Evolutionary conservation across 2,329 filamentous ascomycete species (phyloP).

Genomic region (Xylariomycetidae sp.): DNA sequence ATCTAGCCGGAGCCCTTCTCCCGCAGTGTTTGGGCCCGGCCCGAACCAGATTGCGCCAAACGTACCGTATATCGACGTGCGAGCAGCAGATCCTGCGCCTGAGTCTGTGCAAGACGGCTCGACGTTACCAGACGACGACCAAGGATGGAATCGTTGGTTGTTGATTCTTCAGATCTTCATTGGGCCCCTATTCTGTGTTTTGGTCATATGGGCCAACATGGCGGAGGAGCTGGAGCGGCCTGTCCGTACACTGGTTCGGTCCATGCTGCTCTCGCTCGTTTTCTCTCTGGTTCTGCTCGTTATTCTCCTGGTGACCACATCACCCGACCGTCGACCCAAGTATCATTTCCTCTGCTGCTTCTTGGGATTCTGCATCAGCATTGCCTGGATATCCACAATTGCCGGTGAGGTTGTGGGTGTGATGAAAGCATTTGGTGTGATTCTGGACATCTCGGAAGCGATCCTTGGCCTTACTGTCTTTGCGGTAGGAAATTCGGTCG

Average conservation of each 20-base stretch:
- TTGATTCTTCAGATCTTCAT: slow-evolving; percentile 79
- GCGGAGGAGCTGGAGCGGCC: slow-evolving; percentile 51
- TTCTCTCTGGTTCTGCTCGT: slow-evolving; percentile 61
- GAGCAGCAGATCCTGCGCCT: slow-evolving; percentile 16
- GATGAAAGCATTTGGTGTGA: slow-evolving; percentile 86
- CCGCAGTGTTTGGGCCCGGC: slow-evolving; percentile 26
- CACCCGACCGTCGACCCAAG: slow-evolving; percentile 58
- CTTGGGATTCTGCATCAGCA: slow-evolving; percentile 82
- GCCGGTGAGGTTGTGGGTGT: slow-evolving; percentile 94
- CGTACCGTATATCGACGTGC: slow-evolving; percentile 12
- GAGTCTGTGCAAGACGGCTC: slow-evolving; percentile 20
- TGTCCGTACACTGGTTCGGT: slow-evolving; percentile 44
- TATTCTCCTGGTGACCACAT: slow-evolving; percentile 63
- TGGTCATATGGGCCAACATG: slow-evolving; percentile 69
- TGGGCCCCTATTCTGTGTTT: slow-evolving; percentile 74
- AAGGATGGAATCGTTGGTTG: slow-evolving; percentile 87
- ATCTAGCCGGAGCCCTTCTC: slow-evolving; percentile 25
- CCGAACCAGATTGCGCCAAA: slow-evolving; percentile 25
- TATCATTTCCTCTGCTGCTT: slow-evolving; percentile 79
- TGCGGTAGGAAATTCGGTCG: slow-evolving; percentile 90
- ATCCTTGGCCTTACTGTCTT: slow-evolving; percentile 94
- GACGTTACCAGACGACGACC: slow-evolving; percentile 31
- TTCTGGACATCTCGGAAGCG: slow-evolving; percentile 88
- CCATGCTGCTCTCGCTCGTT: slow-evolving; percentile 60
- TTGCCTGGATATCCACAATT: slow-evolving; percentile 94